Base-by-base conservation (phyloP, 441 rosid genomes). In the Sinapis alba region DNA sequence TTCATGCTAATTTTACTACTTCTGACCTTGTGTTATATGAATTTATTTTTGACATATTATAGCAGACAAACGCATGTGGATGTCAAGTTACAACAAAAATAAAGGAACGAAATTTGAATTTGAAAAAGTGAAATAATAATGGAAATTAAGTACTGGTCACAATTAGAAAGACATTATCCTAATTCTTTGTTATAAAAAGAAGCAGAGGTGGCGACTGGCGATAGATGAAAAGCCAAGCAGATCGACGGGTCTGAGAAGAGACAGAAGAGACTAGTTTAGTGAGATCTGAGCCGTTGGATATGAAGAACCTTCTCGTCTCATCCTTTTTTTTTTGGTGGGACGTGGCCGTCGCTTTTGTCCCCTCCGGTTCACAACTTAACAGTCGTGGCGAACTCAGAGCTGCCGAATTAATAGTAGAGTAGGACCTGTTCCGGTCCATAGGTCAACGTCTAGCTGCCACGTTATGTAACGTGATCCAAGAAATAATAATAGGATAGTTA, bases 261-360 rank as follows among this genome's bases (percentile, higher is more conserved):
- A 77, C 80, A 58, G 63, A 57, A 57, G 65, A 63, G 63, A 9
- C 51, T 26, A 6, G 76, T 18, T 50, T 65, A 18, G 72, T 54
- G 1, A 21, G 6, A 68, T 72, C 41, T 41, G 5, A 67, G 18
- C 74, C 81, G 78, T 67, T 23, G 70, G 58, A 72, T 66, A 30
- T 16, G 68, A 43, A 67, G 77, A 72, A 65, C 65, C 58, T 66
- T 78, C 77, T 78, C 74, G 73, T 61, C 7, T 51, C 28, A 26
- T 21, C 26, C 23, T 16, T 56, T 66, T 67, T n/a, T 63, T 56
- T 11, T 21, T 9, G 16, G 23, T 51, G 68, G 32, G 68, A 77
- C 68, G 72, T 77, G 76, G 69, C 76, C 57, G 77, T 72, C 70
- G 70, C 53, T 72, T 78, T 67, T 78, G n/a, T 47, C 69, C 69